Evolutionary conservation across 164 flowering plant species (phyloP), one percentile per base, ranked within the genome.

Genomic region (Kalanchoe fedtschenkoi): DNA sequence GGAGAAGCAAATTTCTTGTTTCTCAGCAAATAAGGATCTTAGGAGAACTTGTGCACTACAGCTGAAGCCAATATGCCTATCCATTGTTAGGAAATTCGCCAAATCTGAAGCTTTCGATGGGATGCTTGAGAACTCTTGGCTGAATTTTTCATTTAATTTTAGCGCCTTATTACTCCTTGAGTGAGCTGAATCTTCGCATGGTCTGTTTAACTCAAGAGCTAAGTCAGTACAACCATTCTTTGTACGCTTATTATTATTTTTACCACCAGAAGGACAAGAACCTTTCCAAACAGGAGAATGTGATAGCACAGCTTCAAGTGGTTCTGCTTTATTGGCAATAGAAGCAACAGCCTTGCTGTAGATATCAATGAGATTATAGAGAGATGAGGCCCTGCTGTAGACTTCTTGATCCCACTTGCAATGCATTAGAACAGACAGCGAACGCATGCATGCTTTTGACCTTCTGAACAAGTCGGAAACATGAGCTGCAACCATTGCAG

Each of bases 401-500:
- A 89, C 86, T 74, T 86, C 96, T 33, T 68, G 71, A 62, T 89
- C 98, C 96, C 96, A 89, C 70, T 87, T 92, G 81, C 96, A 92
- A 33, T 79, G 67, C 79, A 84, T 82, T 60, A 92, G 70, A 60
- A 81, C 77, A 62, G 91, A 83, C 24, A 92, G 86, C 54, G 96
- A 85, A 74, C 85, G 86, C 90, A 80, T 89, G 71, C 93, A 86
- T 38, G 96, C 85, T 75, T 89, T 92, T 37, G 98, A 89, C 32
- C 81, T 78, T 70, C 96, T 77, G 53, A 89, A 92, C 17, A 92
- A 76, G 66, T 89, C 96, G 65, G 96, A 92, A 60, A 89, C 72
- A 74, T 92, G 98, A 64, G 98, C 98, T 35, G 98, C 96, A 65
- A 92, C 98, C 98, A 92, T 89, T 60, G 96, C 98, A 38, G 96